phyloP scores from a whole-genome alignment of 345 rosid genomes.

The Erodium maritimum region DNA sequence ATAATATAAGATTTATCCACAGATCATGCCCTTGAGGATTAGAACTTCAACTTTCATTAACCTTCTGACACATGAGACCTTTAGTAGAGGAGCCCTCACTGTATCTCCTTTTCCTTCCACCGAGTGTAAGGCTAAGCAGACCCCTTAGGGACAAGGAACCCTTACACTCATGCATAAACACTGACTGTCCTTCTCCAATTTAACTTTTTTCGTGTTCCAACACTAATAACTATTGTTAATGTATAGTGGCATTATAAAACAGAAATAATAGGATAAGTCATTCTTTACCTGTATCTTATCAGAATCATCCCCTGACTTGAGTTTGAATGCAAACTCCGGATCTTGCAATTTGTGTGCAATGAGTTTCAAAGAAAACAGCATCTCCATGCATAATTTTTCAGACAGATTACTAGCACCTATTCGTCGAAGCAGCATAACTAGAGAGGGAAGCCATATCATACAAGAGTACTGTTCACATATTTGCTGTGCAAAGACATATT shows the following conservation, averaged over 20 bases:
- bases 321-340: constrained; percentile 64
- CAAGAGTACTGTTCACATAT: constrained; percentile 70
- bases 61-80: not conserved
- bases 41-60: too few species aligned
- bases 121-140: not conserved
- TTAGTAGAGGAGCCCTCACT: not conserved
- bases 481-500: constrained; percentile 61
- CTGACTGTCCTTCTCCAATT: too few species aligned
- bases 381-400: constrained; percentile 26
- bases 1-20: not conserved
- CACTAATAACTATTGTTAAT: not conserved
- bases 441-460: constrained; percentile 75
- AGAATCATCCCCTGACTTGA: constrained; percentile 43
- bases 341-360: constrained; percentile 58
- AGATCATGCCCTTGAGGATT: not conserved
- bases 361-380: constrained; percentile 48
- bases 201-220: not conserved
- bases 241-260: not conserved
- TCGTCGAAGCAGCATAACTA: constrained; percentile 44
- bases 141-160: not conserved
- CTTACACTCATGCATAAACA: too few species aligned
- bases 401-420: constrained; percentile 24
- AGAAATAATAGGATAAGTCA: not conserved
- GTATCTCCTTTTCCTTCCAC: not conserved
- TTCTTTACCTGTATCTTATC: constrained; percentile 54